phyloP scores from a whole-genome alignment of 495 filamentous ascomycete genomes.

The Neurospora sp. region DNA sequence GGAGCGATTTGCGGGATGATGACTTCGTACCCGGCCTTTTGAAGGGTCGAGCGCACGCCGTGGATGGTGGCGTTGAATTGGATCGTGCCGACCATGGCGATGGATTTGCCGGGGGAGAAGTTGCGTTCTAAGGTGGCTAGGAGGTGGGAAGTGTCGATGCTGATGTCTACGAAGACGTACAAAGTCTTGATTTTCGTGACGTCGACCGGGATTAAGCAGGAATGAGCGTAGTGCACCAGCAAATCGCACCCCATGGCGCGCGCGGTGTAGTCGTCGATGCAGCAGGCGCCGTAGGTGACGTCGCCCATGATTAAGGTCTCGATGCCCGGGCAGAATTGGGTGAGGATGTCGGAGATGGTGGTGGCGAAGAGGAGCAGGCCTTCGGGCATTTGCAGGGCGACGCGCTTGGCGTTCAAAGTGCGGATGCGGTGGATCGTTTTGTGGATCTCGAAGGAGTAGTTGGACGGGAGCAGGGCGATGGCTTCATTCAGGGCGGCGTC shows the following conservation, averaged over 20 bases:
- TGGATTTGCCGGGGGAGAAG: constrained; percentile 70
- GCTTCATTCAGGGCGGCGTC: constrained; percentile 84
- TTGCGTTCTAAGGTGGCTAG: constrained; percentile 81
- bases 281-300: constrained; percentile 97
- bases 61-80: constrained; percentile 98
- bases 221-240: constrained; percentile 94
- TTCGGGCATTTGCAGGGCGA: constrained; percentile 94
- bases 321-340: constrained; percentile 81
- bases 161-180: constrained; percentile 97
- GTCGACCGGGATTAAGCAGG: constrained; percentile 90
- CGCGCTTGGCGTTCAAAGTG: constrained; percentile 58
- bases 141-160: constrained; percentile 82
- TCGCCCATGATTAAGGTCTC: constrained; percentile 98
- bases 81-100: constrained; percentile 93
- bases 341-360: constrained; percentile 94
- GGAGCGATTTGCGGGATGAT: constrained; percentile 89
- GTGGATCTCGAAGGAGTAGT: constrained; percentile 97
- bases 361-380: constrained; percentile 93
- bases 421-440: constrained; percentile 96
- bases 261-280: constrained; percentile 97
- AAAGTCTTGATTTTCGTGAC: constrained; percentile 91
- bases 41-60: constrained; percentile 61
- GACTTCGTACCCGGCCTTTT: constrained; percentile 71
- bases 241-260: constrained; percentile 90
- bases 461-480: constrained; percentile 74